Percentiles rank a stretch among this genome's conserved stretches.
Conservation (phyloP, 352 stramenopile genomes). For the Globisporangium carolinianum region DNA sequence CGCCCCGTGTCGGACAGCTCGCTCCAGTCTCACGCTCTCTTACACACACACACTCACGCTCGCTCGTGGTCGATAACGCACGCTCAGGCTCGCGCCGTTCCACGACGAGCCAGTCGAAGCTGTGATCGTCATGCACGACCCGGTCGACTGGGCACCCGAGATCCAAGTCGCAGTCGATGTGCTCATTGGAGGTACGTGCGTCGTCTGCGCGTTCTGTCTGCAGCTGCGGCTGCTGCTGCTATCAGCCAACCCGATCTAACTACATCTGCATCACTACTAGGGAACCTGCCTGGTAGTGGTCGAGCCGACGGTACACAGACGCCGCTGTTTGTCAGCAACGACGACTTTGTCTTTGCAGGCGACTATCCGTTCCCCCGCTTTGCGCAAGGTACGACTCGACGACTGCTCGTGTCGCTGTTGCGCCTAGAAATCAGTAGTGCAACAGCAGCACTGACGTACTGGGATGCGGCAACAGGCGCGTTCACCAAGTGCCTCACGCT, state of each 20-base stretch:
- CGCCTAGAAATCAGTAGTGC: background rate
- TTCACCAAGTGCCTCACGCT: slow-evolving; percentile 75
- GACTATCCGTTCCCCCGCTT: slow-evolving; percentile 79
- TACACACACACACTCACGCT: background rate
- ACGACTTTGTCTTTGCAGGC: slow-evolving; percentile 86
- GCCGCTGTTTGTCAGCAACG: slow-evolving; percentile 78
- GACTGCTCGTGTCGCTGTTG: slow-evolving; percentile 3
- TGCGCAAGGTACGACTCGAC: slow-evolving; percentile 42
- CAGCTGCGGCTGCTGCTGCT: too few species aligned
- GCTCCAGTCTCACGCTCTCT: background rate
- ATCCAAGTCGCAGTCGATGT: slow-evolving; percentile 87
- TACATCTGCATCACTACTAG: slow-evolving; percentile 10
- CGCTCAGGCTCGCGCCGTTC: slow-evolving; percentile 33
- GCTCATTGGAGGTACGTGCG: slow-evolving; percentile 50
- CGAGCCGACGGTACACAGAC: slow-evolving; percentile 45
- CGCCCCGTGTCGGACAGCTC: background rate
- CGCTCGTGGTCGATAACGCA: background rate
- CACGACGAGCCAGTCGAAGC: slow-evolving; percentile 71
- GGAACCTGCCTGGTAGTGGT: slow-evolving; percentile 62
- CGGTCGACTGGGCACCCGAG: slow-evolving; percentile 84
- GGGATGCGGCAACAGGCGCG: slow-evolving; percentile 21
- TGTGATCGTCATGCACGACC: slow-evolving; percentile 89
- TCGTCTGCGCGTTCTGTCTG: background rate
- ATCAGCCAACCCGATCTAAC: too few species aligned
- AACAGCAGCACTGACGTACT: too few species aligned